Evolutionary conservation across 1,284 basidiomycete genomes (phyloP), one percentile per base, ranked within the genome.

Genomic region (Cutaneotrichosporon cavernicola): DNA sequence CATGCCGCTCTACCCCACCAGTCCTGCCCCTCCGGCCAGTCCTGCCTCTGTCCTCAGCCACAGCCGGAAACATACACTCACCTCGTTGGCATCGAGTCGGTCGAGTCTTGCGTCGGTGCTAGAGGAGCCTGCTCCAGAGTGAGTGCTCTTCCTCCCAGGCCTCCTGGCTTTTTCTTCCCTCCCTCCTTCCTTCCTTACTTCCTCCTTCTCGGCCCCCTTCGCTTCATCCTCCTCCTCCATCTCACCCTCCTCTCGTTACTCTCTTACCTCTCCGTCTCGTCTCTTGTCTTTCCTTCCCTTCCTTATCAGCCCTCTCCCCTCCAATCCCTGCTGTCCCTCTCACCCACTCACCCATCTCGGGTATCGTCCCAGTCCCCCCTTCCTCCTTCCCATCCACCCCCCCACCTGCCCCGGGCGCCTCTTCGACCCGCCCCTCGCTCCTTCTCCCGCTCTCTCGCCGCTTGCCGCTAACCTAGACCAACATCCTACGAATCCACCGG

Each of bases 401-500:
- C 4, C 36, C 36, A n/a, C n/a, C n/a, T n/a, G n/a, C n/a, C n/a
- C n/a, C n/a, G n/a, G n/a, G n/a, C n/a, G n/a, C n/a, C n/a, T n/a
- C n/a, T n/a, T n/a, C n/a, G n/a, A n/a, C n/a, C n/a, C n/a, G n/a
- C n/a, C n/a, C n/a, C n/a, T n/a, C n/a, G n/a, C n/a, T 5, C 13
- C 36, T 5, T 13, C 36, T 5, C 36, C 9, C 36, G 9, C 13
- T 10, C 36, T 1, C 36, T 36, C 36, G 9, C 9, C 9, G 5
- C 36, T 9, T 5, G 36, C 9, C 38, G 9, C 50, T 51, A 14
- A 52, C 18, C 31, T 30, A 52, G 51, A 52, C 51, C 51, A 52
- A 52, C 51, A 32, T 52, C 31, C 26, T 52, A 52, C 51, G 51
- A 52, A 16, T 11, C 51, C 51, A 52, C 51, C 16, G 51, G 51